Base-by-base conservation (phyloP, 2,329 filamentous ascomycete species). In the Fusarium nematophilum region DNA sequence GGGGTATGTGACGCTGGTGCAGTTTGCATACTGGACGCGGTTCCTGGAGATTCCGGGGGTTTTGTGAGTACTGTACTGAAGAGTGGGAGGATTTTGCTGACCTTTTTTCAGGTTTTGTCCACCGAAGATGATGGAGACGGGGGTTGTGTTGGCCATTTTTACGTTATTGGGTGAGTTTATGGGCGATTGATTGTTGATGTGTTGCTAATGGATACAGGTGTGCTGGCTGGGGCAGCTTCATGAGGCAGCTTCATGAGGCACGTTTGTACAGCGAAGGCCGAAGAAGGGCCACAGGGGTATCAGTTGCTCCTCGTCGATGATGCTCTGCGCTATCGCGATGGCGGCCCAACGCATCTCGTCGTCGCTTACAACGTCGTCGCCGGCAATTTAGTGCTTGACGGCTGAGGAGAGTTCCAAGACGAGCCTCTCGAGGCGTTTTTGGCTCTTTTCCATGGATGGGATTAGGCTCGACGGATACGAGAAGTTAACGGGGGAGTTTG, bases 11-110 rank as follows among this genome's bases (percentile, higher is more conserved):
- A 37, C 25, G 1, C 15, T 68, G 49, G 52, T 48, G 1, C 53
- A 49, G 15, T 57, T 50, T 52, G 44, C 64, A 3, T 68, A 67
- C 14, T 67, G 65, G 66, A 51, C 60, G 9, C 50, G 44, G 9
- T 57, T 62, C 8, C 13, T 68, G 13, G 36, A 65, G 11, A 31
- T 68, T 42, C 29, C 65, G 0, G 66, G 66, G 5, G 49, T 57
- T 5, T 42, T 65, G 62, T 65, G n/a, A 64, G 62, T 54, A 1
- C 2, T 18, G 4, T 9, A 42, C 10, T 60, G 14, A 49, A 57
- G 40, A n/a, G n/a, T 58, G 33, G 34, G 40, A 9, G 34, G 21
- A 30, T 27, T 47, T 13, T 45, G 15, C 51, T 59, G 21, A 64
- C 25, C 4, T 21, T 1, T 6, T 4, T 9, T 3, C 27, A 60